phyloP scores from a whole-genome alignment of 169 alveolate genomes.

The Eimeria falciformis region DNA sequence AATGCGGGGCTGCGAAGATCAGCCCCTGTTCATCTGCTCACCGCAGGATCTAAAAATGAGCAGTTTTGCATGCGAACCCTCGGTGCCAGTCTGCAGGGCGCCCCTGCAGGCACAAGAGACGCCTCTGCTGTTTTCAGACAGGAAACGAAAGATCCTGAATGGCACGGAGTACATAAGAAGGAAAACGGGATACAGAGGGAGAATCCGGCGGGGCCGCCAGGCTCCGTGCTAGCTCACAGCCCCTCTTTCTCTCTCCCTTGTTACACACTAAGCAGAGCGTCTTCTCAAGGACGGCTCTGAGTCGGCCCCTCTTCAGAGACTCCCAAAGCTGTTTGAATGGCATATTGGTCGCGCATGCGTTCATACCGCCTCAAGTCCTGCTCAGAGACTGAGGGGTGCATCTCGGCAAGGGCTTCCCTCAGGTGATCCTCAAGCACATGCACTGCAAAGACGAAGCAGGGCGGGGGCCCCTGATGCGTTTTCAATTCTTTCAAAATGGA shows the following conservation, averaged over 20 bases:
- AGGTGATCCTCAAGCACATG: constrained; percentile 32
- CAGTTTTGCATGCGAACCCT: too few relatives aligned
- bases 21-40: too few relatives aligned
- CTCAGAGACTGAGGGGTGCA: constrained; percentile 59
- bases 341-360: constrained; percentile 46
- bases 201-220: constrained; percentile 60
- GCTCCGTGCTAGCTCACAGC: constrained; percentile 27
- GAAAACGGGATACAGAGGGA: constrained; percentile 38
- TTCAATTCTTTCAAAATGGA: background rate
- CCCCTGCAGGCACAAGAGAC: too few relatives aligned
- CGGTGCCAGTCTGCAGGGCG: too few relatives aligned
- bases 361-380: constrained; percentile 64
- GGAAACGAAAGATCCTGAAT: constrained; percentile 59
- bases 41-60: too few relatives aligned
- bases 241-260: background rate
- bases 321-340: constrained; percentile 5
- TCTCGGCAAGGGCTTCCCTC: constrained; percentile 44
- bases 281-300: too few relatives aligned
- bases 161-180: constrained; percentile 71
- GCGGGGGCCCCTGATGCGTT: constrained; percentile 9
- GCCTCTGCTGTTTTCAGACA: constrained; percentile 11
- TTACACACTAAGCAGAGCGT: background rate
- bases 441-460: background rate
- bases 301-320: too few relatives aligned
- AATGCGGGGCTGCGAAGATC: too few relatives aligned